These are phyloP conservation scores for Oryza officinalis DNA, from an alignment of 176 grass and related monocot species.

Conservation along the genomic window DNA sequence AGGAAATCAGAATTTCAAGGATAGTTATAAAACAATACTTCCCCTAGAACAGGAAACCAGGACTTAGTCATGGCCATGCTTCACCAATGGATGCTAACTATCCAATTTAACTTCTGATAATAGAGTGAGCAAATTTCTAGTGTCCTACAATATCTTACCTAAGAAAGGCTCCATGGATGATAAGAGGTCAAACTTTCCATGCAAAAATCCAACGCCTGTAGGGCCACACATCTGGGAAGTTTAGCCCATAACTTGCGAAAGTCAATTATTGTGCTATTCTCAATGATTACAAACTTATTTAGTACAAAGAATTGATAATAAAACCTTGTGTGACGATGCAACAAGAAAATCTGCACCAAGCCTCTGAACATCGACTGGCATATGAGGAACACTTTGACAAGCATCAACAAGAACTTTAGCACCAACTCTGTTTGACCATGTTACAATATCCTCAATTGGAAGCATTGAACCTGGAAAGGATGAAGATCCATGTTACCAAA, in stretches of 20 bases:
- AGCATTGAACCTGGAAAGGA: slow-evolving; percentile 66
- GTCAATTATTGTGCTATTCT: slow-evolving; percentile 22
- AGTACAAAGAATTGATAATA: slow-evolving; percentile 1
- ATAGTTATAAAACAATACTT: slow-evolving; percentile 12
- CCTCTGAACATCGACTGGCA: slow-evolving; percentile 92
- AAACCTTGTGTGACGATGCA: slow-evolving; percentile 96
- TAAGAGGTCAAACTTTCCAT: slow-evolving; percentile 78
- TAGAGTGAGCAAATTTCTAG: background rate
- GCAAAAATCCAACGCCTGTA: slow-evolving; percentile 87
- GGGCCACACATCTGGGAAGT: slow-evolving; percentile 98
- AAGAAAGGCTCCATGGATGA: slow-evolving; percentile 89
- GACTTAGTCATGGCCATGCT: slow-evolving; percentile 10
- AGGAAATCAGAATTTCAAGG: slow-evolving; percentile 27
- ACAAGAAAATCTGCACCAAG: slow-evolving; percentile 93
- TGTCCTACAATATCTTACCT: slow-evolving; percentile 50
- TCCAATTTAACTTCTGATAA: background rate
- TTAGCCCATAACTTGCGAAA: slow-evolving; percentile 51
- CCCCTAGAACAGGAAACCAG: slow-evolving; percentile 17
- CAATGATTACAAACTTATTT: slow-evolving; percentile 21
- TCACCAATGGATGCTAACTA: slow-evolving; percentile 10
- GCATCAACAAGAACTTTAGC: slow-evolving; percentile 97
- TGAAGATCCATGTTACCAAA: slow-evolving; percentile 6
- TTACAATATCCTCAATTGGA: slow-evolving; percentile 85
- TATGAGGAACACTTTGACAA: slow-evolving; percentile 95
- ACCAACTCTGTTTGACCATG: slow-evolving; percentile 67